These are phyloP conservation scores for Elongisporangium anandrum DNA, from an alignment of 352 stramenopile genomes.

Conservation along the genomic window DNA sequence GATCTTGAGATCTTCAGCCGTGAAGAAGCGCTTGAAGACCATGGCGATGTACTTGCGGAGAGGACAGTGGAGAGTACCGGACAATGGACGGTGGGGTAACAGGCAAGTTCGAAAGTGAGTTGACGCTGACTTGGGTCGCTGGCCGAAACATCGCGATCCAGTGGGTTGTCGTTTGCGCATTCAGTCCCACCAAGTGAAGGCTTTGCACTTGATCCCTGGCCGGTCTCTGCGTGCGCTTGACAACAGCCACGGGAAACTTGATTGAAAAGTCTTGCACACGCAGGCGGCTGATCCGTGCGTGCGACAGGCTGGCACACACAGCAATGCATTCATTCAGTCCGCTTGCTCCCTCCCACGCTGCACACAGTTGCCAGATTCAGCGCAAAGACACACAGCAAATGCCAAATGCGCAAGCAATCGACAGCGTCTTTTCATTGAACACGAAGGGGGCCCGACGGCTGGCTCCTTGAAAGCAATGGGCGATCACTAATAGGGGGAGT, in stretches of 20 bases:
- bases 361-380: too few relatives aligned
- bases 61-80: not conserved
- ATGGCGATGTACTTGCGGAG: not conserved
- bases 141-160: not conserved
- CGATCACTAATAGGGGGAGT: too few relatives aligned
- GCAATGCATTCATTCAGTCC: not conserved
- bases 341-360: too few relatives aligned
- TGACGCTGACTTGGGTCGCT: not conserved
- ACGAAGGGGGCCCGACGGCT: too few relatives aligned
- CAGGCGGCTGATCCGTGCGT: not conserved
- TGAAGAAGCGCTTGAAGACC: constrained; percentile 21
- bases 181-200: not conserved
- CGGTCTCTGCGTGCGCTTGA: not conserved
- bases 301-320: not conserved
- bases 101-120: constrained; percentile 1
- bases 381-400: not conserved
- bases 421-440: too few relatives aligned
- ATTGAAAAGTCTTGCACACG: not conserved
- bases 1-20: constrained; percentile 35
- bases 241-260: not conserved
- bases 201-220: not conserved
- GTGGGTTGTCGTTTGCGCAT: not conserved
- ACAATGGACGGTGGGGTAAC: not conserved
- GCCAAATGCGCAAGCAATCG: not conserved
- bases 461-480: too few relatives aligned